Evolutionary conservation across 2,329 filamentous ascomycete genomes (phyloP), one percentile per base, ranked within the genome.

Genomic region (Pseudogymnoascus sp.): DNA sequence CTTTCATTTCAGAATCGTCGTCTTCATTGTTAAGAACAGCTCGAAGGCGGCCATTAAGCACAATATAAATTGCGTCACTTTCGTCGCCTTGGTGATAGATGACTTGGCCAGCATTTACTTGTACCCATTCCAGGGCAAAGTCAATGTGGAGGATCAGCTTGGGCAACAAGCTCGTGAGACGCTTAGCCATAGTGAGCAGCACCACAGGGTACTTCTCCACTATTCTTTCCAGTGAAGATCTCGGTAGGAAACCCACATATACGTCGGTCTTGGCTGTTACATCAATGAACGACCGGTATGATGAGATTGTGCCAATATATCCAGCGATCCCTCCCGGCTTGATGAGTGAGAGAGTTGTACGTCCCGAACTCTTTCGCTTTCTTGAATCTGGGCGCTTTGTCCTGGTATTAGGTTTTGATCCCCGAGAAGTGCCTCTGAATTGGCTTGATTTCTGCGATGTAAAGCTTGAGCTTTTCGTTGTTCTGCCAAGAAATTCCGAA

Each of bases 211-310:
- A 95, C 68, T 86, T 87, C 68, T 99, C 95, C 1, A 96, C 91
- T 57, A 99, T 95, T 67, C 92, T 85, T 73, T 99, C 95, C 28
- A 99, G 81, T 0, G 92, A 90, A 0, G 86, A 83, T 31, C 92
- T 84, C 0, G 95, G 95, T 11, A 99, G 78, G 68, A 99, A 99
- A 0, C 95, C 95, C 13, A 99, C 95, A 71, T 97, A 97, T 1
- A 97, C 95, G 76, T 99, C 95, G 0, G 96, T 99, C 77, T 97
- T 97, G 2, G 95, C 96, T 38, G 93, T 89, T 1, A 99, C 93
- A 72, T 97, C 93, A 19, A 96, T 95, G 73, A 97, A 97, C 0
- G 95, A 99, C 26, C 95, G 83, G 73, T 97, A 96, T 0, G 93
- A 96, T 2, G 95, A 96, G 17, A 99, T 88, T 0, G 92, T 95